phyloP scores from a whole-genome alignment of 1,284 basidiomycete species.

The Trametes versicolor region DNA sequence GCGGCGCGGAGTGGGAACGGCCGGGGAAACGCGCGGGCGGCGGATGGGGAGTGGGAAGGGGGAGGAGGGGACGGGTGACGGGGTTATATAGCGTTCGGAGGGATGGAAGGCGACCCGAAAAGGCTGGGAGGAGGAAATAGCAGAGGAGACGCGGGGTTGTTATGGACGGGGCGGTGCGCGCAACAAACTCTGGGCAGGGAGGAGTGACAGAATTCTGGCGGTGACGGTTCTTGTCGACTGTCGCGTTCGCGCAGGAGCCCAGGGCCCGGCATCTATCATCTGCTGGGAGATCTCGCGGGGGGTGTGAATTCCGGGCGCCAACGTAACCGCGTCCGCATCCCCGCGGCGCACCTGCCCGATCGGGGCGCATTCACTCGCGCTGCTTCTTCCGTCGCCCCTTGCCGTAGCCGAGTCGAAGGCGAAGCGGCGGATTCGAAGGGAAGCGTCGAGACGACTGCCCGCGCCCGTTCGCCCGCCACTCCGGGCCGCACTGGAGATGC shows the following conservation, averaged over 20 bases:
- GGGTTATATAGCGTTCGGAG: constrained; percentile 35
- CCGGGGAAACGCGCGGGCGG: constrained; percentile 21
- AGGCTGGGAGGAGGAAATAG: constrained; percentile 25
- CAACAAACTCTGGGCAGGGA: constrained; percentile 19
- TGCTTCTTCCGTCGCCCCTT: constrained; percentile 12
- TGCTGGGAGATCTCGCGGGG: constrained; percentile 14
- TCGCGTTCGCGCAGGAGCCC: background rate
- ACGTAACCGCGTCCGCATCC: constrained; percentile 20
- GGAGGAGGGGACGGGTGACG: constrained; percentile 20
- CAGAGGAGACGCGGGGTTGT: constrained; percentile 24
- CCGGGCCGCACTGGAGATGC: constrained; percentile 40
- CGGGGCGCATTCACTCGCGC: constrained; percentile 18
- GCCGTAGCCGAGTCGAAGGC: constrained; percentile 3
- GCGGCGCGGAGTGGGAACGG: constrained; percentile 23
- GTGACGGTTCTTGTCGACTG: background rate
- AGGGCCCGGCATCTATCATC: constrained; percentile 26
- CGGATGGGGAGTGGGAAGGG: constrained; percentile 32
- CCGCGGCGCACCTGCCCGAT: constrained; percentile 16
- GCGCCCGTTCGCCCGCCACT: constrained; percentile 13
- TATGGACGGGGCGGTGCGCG: constrained; percentile 29
- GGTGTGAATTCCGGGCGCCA: constrained; percentile 9
- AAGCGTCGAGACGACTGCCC: constrained; percentile 1
- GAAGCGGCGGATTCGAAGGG: background rate
- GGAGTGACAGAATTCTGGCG: constrained; percentile 1
- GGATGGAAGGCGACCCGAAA: constrained; percentile 24